phyloP scores from a whole-genome alignment of 1,284 basidiomycete genomes.

The Papiliotrema laurentii region DNA sequence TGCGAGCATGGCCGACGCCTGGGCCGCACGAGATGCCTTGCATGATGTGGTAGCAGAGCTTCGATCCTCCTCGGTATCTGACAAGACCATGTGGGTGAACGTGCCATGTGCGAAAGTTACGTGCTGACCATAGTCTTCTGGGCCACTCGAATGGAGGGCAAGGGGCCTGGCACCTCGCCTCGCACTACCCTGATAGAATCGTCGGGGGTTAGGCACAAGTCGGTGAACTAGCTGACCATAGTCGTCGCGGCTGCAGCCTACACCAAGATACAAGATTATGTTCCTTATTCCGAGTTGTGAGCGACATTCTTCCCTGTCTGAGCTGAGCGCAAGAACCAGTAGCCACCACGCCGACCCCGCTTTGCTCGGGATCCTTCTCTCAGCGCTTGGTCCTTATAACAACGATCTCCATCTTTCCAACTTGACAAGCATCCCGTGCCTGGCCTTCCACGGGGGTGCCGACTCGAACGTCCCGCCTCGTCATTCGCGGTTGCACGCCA shows the following conservation, averaged over 20 bases:
- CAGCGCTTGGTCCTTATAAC: slow-evolving; percentile 71
- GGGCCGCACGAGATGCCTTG: slow-evolving; percentile 34
- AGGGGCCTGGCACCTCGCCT: slow-evolving; percentile 74
- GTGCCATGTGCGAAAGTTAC: background rate
- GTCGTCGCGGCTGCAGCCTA: slow-evolving; percentile 70
- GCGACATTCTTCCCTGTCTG: background rate
- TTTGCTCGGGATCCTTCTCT: slow-evolving; percentile 64
- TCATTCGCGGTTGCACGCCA: slow-evolving; percentile 33
- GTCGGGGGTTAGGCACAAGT: slow-evolving; percentile 48
- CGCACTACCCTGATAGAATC: slow-evolving; percentile 70
- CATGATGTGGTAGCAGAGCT: slow-evolving; percentile 6
- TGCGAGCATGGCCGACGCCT: slow-evolving; percentile 35
- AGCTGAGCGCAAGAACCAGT: slow-evolving; percentile 7
- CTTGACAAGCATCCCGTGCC: slow-evolving; percentile 58
- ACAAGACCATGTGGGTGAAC: slow-evolving; percentile 19
- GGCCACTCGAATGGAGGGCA: slow-evolving; percentile 94
- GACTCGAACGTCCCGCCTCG: slow-evolving; percentile 45
- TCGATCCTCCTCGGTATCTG: too few species aligned
- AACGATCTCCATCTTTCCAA: slow-evolving; percentile 81
- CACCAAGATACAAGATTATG: slow-evolving; percentile 78
- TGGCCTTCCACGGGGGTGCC: slow-evolving; percentile 71
- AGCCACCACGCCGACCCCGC: slow-evolving; percentile 70
- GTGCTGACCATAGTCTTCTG: slow-evolving; percentile 49
- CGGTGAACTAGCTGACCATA: slow-evolving; percentile 29
- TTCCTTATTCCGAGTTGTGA: slow-evolving; percentile 62